These are phyloP conservation scores for Hypoxylon sp. DNA, from an alignment of 2,329 filamentous ascomycete species.

Conservation along the genomic window DNA sequence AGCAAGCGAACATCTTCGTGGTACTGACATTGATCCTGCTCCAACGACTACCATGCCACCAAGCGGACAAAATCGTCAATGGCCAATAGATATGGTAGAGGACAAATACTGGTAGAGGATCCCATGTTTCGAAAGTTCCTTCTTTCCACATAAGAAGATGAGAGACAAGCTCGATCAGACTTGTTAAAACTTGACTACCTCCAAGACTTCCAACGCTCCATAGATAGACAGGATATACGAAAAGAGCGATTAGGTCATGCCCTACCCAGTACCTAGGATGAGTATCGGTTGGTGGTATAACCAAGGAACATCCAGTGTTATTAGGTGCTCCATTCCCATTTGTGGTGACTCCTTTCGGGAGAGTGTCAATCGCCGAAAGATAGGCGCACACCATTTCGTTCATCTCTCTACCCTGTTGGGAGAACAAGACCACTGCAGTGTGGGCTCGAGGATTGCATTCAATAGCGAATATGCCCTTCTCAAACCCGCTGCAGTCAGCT, in stretches of 20 bases:
- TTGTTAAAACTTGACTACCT: constrained; percentile 33
- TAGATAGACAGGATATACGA: constrained; percentile 57
- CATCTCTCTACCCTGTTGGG: constrained; percentile 50
- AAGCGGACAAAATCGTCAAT: constrained; percentile 56
- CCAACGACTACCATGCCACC: constrained; percentile 62
- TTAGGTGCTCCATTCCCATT: background rate
- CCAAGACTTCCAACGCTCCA: constrained; percentile 38
- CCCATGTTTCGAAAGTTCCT: constrained; percentile 61
- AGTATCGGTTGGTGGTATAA: constrained; percentile 39
- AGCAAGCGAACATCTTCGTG: constrained; percentile 50
- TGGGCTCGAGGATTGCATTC: constrained; percentile 77
- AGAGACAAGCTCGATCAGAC: constrained; percentile 43
- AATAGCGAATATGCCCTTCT: constrained; percentile 67
- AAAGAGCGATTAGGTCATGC: constrained; percentile 66
- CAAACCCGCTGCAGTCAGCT: constrained; percentile 40
- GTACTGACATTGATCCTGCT: constrained; percentile 74
- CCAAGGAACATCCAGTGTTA: constrained; percentile 1
- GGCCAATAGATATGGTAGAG: constrained; percentile 67
- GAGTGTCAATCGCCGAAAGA: constrained; percentile 54
- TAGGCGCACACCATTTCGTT: constrained; percentile 62
- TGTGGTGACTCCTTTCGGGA: background rate
- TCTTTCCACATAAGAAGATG: constrained; percentile 63
- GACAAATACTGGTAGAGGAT: constrained; percentile 66
- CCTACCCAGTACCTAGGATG: constrained; percentile 68
- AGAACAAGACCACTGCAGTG: constrained; percentile 71